Percentiles rank a stretch among this genome's conserved stretches.
phyloP scores from a whole-genome alignment of 2,329 filamentous ascomycete genomes.

The Septoria petroselini region DNA sequence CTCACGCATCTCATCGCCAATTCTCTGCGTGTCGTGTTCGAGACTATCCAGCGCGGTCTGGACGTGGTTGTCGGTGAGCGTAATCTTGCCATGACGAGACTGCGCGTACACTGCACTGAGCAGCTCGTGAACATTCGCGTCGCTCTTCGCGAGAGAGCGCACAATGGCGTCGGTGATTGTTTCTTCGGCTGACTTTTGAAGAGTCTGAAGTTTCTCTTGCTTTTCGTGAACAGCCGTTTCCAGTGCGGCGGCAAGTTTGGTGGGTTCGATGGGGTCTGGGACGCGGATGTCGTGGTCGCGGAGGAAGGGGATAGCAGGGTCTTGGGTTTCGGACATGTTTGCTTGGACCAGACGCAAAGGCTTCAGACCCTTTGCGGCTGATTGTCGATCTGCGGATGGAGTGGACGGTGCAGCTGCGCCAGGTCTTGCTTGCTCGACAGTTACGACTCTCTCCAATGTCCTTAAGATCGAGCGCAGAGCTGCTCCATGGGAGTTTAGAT shows the following conservation, averaged over 20 bases:
- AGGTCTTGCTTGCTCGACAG: constrained; percentile 12
- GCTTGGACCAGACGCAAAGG: constrained; percentile 35
- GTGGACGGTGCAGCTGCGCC: constrained; percentile 25
- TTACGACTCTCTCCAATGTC: constrained; percentile 25
- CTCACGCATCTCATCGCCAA: constrained; percentile 40
- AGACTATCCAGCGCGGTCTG: constrained; percentile 38
- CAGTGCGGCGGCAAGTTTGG: constrained; percentile 31
- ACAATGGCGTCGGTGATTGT: constrained; percentile 38
- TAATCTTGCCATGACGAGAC: constrained; percentile 24
- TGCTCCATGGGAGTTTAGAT: constrained; percentile 32
- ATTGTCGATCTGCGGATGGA: constrained; percentile 30
- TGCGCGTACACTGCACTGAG: constrained; percentile 41
- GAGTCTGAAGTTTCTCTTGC: constrained; percentile 36
- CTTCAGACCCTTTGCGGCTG: constrained; percentile 30
- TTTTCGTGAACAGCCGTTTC: constrained; percentile 35
- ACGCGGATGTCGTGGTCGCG: constrained; percentile 32
- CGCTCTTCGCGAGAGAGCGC: constrained; percentile 39
- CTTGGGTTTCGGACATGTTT: constrained; percentile 32
- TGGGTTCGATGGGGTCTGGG: constrained; percentile 16
- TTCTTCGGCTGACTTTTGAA: constrained; percentile 37
- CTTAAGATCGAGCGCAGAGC: constrained; percentile 26
- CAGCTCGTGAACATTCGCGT: constrained; percentile 40
- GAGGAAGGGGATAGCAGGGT: constrained; percentile 33
- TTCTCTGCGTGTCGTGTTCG: constrained; percentile 39
- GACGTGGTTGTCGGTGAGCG: constrained; percentile 26